Conservation (phyloP, 257 asterid species). For the Scutellaria galericulata region DNA sequence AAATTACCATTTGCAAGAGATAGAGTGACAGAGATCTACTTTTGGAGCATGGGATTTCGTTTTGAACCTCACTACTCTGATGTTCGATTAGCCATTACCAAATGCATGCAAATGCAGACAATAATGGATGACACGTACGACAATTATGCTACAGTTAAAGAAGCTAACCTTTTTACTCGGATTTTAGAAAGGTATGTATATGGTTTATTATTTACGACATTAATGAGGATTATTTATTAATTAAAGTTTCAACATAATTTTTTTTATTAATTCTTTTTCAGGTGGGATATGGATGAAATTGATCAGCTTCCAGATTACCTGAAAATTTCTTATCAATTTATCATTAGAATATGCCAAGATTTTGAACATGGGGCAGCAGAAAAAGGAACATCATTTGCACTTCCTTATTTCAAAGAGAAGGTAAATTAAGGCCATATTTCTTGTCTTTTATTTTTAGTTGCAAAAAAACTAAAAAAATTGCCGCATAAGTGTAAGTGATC, state of each 20-base stretch:
- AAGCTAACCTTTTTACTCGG: background rate
- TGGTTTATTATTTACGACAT: too few species aligned
- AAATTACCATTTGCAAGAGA: background rate
- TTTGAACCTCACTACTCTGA: slow-evolving; percentile 12
- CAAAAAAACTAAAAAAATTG: too few species aligned
- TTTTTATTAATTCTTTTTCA: background rate
- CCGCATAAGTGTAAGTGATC: too few species aligned
- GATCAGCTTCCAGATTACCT: slow-evolving; percentile 33
- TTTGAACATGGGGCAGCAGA: slow-evolving; percentile 17
- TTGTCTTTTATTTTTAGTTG: too few species aligned
- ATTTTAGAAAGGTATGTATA: background rate
- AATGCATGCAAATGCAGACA: background rate
- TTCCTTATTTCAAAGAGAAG: slow-evolving; percentile 11
- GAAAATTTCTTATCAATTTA: slow-evolving; percentile 25
- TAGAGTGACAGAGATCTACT: background rate
- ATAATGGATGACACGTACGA: background rate
- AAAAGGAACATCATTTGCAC: slow-evolving; percentile 6
- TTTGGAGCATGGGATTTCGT: background rate
- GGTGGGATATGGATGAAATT: slow-evolving; percentile 35
- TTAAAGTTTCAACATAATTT: too few species aligned
- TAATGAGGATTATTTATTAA: too few species aligned
- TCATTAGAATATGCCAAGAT: slow-evolving; percentile 24
- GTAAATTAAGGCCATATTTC: too few species aligned
- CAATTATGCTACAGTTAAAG: too few species aligned
- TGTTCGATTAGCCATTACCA: background rate